Percentiles rank a stretch among this genome's conserved stretches.
phyloP scores from a whole-genome alignment of 495 filamentous ascomycete species.

The Talaromyces ruber region DNA sequence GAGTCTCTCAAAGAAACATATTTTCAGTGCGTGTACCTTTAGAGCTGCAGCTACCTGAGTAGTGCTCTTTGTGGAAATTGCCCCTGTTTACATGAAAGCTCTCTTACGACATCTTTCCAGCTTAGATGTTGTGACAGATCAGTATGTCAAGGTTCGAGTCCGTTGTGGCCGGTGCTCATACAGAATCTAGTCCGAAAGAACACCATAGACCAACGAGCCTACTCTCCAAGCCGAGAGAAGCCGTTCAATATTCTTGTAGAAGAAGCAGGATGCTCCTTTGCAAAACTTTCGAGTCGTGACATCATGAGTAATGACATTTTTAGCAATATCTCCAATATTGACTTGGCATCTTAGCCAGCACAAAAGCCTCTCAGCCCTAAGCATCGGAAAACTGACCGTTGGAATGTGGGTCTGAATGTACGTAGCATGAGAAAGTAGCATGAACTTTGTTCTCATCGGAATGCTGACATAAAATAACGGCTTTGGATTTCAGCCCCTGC shows the following conservation, averaged over 20 bases:
- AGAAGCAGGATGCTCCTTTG: background rate
- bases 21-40: background rate
- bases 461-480: constrained; percentile 3
- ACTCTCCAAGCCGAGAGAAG: background rate
- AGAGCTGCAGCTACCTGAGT: background rate
- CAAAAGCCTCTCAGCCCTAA: background rate
- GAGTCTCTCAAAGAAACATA: background rate
- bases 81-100: background rate
- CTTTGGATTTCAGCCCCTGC: background rate
- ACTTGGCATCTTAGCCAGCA: background rate
- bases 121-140: background rate
- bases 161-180: background rate
- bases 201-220: background rate
- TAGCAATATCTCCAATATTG: background rate
- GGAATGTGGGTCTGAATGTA: constrained; percentile 1
- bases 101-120: background rate
- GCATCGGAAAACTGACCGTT: background rate
- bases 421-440: constrained; percentile 2
- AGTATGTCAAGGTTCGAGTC: background rate
- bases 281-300: background rate
- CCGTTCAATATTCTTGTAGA: no score
- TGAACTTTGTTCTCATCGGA: constrained; percentile 2
- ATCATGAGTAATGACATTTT: background rate
- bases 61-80: background rate
- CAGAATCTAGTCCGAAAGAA: background rate